Evolutionary conservation across 208 protist species (phyloP).

Genomic region (Vickermania ingenoplastis): DNA sequence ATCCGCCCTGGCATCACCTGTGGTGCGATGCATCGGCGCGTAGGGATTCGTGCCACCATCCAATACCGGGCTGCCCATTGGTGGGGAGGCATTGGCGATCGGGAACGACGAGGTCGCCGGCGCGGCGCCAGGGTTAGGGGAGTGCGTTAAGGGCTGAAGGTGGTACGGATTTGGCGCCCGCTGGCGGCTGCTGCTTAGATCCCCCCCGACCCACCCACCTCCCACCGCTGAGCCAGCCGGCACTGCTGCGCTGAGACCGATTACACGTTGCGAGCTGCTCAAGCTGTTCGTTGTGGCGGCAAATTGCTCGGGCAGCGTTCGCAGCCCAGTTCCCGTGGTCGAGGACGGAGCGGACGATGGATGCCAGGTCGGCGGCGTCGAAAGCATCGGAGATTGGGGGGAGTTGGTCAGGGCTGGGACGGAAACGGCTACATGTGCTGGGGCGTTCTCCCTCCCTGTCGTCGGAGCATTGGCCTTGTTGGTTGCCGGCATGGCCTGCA

Average conservation of each 20-base stretch:
- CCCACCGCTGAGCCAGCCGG: too few relatives aligned
- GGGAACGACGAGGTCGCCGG: not conserved
- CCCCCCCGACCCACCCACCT: not conserved
- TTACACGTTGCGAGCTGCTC: too few relatives aligned
- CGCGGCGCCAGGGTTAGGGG: slow-evolving; percentile 2
- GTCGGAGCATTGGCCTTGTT: too few relatives aligned
- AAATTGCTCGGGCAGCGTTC: not conserved
- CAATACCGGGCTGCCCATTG: not conserved
- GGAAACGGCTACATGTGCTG: too few relatives aligned
- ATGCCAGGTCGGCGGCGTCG: not conserved
- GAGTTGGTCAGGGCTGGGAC: too few relatives aligned
- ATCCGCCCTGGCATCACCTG: slow-evolving; percentile 64
- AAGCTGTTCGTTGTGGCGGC: not conserved
- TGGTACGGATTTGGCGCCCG: not conserved
- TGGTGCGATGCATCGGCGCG: slow-evolving; percentile 50
- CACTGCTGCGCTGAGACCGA: too few relatives aligned
- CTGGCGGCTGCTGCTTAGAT: not conserved
- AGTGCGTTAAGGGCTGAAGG: not conserved
- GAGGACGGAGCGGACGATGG: slow-evolving; percentile 3
- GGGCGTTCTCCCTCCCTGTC: too few relatives aligned
- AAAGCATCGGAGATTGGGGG: not conserved
- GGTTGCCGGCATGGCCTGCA: not conserved
- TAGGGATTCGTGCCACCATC: slow-evolving; percentile 30
- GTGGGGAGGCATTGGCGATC: not conserved
- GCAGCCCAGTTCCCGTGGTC: not conserved